These are phyloP conservation scores for Mentha longifolia DNA, from an alignment of 257 asterid species.

Conservation along the genomic window DNA sequence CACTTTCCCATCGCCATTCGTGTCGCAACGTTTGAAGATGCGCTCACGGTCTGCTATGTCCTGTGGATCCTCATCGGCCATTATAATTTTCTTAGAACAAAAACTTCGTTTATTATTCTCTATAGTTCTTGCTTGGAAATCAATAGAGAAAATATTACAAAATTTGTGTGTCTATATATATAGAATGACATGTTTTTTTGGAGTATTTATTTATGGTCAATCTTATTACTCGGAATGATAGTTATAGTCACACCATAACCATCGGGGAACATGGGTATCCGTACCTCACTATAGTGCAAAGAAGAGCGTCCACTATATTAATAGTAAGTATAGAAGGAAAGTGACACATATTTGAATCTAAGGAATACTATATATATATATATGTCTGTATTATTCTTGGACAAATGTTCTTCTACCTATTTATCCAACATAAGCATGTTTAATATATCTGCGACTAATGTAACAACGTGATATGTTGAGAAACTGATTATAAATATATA, in stretches of 20 bases:
- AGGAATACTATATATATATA: neutral
- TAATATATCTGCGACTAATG: too few relatives aligned
- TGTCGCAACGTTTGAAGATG: conserved; percentile 80
- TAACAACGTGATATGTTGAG: too few relatives aligned
- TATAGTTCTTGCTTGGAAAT: neutral
- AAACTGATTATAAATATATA: too few relatives aligned
- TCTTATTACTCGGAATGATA: conserved; percentile 3
- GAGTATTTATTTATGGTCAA: neutral
- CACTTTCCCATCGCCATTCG: conserved; percentile 84
- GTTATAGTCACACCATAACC: neutral
- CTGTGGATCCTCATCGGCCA: conserved; percentile 73
- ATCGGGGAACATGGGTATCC: neutral
- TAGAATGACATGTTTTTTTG: neutral
- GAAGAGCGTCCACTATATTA: neutral
- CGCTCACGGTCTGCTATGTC: conserved; percentile 71
- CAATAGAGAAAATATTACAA: neutral
- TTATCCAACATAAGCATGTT: too few relatives aligned
- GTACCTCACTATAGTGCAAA: too few relatives aligned
- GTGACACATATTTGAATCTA: neutral
- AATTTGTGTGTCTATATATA: too few relatives aligned
- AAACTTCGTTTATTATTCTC: too few relatives aligned
- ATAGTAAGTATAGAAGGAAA: neutral
- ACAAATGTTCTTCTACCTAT: too few relatives aligned
- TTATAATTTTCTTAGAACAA: conserved; percentile 4
- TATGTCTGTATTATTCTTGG: too few relatives aligned